Evolutionary conservation across 257 asterid genomes (phyloP).

Genomic region (Coffea eugenioides): DNA sequence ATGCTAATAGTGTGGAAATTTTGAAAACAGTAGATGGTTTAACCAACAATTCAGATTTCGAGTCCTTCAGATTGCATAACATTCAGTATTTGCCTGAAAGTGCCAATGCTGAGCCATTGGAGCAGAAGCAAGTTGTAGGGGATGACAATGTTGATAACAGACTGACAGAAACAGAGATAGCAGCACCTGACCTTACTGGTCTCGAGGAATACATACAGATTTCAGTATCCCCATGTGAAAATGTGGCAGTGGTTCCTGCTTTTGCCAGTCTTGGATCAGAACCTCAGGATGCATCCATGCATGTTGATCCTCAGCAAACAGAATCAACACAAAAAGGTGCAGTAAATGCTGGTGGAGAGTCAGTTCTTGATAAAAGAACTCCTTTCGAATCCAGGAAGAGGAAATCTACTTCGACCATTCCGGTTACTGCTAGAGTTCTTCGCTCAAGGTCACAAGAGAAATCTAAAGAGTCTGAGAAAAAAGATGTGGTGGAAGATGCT

Average conservation of each 20-base stretch:
- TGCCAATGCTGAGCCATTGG: conserved; percentile 24
- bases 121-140: conserved; percentile 34
- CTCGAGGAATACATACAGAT: conserved; percentile 4
- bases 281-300: conserved; percentile 23
- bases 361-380: conserved; percentile 32
- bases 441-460: conserved; percentile 69
- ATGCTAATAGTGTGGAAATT: conserved; percentile 26
- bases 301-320: conserved; percentile 27
- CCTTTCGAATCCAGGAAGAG: conserved; percentile 36
- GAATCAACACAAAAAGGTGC: conserved; percentile 25
- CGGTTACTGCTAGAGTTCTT: conserved; percentile 48
- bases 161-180: conserved; percentile 13
- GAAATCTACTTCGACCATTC: conserved; percentile 37
- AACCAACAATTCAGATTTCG: conserved; percentile 22
- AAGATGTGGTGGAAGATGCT: conserved; percentile 40
- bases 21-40: conserved; percentile 18
- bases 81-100: conserved; percentile 15
- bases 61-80: conserved; percentile 19
- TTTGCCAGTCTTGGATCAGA: conserved; percentile 25
- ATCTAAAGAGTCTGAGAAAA: conserved; percentile 46
- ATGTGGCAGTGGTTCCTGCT: conserved; percentile 21
- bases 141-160: conserved; percentile 28
- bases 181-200: conserved; percentile 7
- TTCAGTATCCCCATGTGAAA: conserved; percentile 24
- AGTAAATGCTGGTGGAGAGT: conserved; percentile 25